phyloP scores from a whole-genome alignment of 2,329 filamentous ascomycete genomes.

The Berkeleyomyces basicola region DNA sequence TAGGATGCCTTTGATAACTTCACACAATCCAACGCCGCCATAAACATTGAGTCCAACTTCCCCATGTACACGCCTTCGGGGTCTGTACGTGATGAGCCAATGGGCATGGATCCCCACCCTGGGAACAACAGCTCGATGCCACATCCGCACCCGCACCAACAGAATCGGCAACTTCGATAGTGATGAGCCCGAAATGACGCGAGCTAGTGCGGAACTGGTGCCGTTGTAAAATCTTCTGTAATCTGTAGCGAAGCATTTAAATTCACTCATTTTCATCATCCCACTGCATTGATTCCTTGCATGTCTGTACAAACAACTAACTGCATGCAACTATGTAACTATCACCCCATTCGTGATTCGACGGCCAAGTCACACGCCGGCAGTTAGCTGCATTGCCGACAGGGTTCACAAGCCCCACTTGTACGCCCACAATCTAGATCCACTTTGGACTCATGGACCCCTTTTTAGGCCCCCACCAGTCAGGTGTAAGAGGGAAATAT shows the following conservation, averaged over 20 bases:
- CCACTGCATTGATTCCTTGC: no score
- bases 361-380: no score
- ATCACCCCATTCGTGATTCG: no score
- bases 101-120: neutral
- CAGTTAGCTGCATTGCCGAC: no score
- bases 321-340: no score
- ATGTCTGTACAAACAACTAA: no score
- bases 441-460: neutral
- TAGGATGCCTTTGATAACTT: conserved; percentile 42
- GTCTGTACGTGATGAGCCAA: neutral
- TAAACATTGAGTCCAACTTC: conserved; percentile 6
- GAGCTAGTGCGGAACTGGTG: neutral
- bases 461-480: neutral
- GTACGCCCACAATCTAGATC: neutral
- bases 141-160: neutral
- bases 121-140: neutral
- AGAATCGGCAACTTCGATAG: neutral
- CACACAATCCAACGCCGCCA: conserved; percentile 25
- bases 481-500: neutral
- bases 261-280: neutral
- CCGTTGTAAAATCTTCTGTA: neutral
- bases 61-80: neutral
- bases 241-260: neutral
- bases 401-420: neutral
- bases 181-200: neutral